Conservation (phyloP, 352 stramenopile species). For the Pythium myriotylum region DNA sequence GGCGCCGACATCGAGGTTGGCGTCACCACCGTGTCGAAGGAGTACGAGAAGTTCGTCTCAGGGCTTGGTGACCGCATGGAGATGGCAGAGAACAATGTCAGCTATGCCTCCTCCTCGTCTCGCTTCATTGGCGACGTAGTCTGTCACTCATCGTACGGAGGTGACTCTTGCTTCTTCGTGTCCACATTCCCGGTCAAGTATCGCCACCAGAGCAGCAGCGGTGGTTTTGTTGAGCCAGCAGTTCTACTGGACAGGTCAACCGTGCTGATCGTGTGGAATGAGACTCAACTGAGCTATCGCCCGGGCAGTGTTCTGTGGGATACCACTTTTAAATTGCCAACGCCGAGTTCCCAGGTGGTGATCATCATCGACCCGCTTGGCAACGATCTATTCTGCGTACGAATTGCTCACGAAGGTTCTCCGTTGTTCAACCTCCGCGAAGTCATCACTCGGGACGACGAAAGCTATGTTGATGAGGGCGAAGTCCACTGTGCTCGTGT, state of each 20-base stretch:
- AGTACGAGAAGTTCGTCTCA: constrained; percentile 75
- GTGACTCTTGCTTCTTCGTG: constrained; percentile 83
- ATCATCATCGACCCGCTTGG: constrained; percentile 84
- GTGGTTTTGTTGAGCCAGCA: constrained; percentile 26
- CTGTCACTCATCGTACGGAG: constrained; percentile 79
- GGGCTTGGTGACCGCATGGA: constrained; percentile 69
- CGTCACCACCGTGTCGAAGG: constrained; percentile 27
- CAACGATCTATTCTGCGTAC: constrained; percentile 86
- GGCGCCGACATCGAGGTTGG: constrained; percentile 36
- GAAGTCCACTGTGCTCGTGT: constrained; percentile 84
- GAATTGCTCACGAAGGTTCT: constrained; percentile 79
- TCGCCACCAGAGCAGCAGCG: constrained; percentile 31
- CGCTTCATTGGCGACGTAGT: constrained; percentile 36
- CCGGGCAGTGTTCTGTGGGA: constrained; percentile 82
- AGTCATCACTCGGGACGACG: constrained; percentile 72
- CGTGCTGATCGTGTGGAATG: constrained; percentile 88
- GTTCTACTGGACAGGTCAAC: constrained; percentile 63
- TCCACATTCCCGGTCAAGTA: constrained; percentile 64
- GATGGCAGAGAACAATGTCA: constrained; percentile 22
- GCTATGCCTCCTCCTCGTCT: constrained; percentile 7
- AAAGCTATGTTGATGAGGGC: constrained; percentile 75
- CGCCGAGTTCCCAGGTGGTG: constrained; percentile 74
- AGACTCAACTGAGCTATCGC: constrained; percentile 84
- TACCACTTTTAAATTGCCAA: constrained; percentile 70
- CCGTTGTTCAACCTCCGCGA: constrained; percentile 77